A percentile compares a stretch with the other conserved stretches of the same genome.
These are phyloP conservation scores for Wallacemonas rigidus DNA, from an alignment of 208 protist genomes.

Conservation along the genomic window DNA sequence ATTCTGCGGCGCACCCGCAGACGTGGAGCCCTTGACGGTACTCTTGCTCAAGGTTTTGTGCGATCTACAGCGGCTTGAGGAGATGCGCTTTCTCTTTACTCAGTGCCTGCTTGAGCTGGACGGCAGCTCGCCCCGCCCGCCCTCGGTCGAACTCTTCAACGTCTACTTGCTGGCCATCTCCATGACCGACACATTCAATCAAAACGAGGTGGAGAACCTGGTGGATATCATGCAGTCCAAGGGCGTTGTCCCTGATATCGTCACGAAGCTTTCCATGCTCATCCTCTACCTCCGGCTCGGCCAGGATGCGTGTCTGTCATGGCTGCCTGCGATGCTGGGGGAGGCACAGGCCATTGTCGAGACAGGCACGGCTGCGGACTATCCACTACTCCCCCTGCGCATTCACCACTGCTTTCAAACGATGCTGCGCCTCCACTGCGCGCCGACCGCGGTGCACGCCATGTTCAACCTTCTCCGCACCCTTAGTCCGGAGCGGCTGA, in stretches of 20 bases:
- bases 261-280: slow-evolving; percentile 82
- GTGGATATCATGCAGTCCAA: slow-evolving; percentile 68
- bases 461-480: slow-evolving; percentile 60
- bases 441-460: slow-evolving; percentile 57
- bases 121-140: slow-evolving; percentile 15
- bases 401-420: slow-evolving; percentile 86
- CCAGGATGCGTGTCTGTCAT: slow-evolving; percentile 42
- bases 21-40: slow-evolving; percentile 76
- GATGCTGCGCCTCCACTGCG: slow-evolving; percentile 74
- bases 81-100: slow-evolving; percentile 90
- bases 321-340: slow-evolving; percentile 64
- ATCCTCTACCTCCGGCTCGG: slow-evolving; percentile 86
- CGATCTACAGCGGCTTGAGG: slow-evolving; percentile 80
- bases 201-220: slow-evolving; percentile 87
- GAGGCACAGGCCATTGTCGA: slow-evolving; percentile 50
- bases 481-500: slow-evolving; percentile 42
- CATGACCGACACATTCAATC: slow-evolving; percentile 85
- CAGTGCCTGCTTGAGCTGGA: slow-evolving; percentile 76
- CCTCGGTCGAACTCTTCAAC: slow-evolving; percentile 83
- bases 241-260: slow-evolving; percentile 54
- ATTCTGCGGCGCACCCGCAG: slow-evolving; percentile 63
- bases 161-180: slow-evolving; percentile 86
- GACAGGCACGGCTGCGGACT: slow-evolving; percentile 22
- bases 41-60: slow-evolving; percentile 87
- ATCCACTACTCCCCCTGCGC: slow-evolving; percentile 70